phyloP scores from a whole-genome alignment of 768 basidiomycete species.

The Mrakia gelida region DNA sequence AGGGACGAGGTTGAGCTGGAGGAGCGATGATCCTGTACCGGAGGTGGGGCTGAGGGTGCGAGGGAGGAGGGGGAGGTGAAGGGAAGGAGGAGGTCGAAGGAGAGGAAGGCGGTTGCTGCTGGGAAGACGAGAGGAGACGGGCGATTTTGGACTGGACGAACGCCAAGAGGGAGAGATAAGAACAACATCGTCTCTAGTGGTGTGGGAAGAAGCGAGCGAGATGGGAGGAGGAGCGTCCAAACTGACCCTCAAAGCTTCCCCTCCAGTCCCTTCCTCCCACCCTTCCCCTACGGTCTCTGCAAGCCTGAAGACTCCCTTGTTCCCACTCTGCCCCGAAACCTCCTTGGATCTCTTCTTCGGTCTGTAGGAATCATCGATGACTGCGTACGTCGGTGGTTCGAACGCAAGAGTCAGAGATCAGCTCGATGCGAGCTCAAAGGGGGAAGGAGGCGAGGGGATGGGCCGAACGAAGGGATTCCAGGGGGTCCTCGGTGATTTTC shows the following conservation, averaged over 20 bases:
- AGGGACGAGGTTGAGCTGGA: constrained; percentile 5
- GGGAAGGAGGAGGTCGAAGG: background rate
- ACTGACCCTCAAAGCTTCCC: constrained; percentile 41
- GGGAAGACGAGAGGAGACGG: constrained; percentile 10
- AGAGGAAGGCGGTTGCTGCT: background rate
- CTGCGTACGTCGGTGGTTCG: constrained; percentile 26
- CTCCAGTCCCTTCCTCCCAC: constrained; percentile 43
- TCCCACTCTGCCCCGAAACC: constrained; percentile 15
- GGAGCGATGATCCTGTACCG: constrained; percentile 13
- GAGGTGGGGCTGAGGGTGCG: constrained; percentile 1
- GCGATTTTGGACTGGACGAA: constrained; percentile 26
- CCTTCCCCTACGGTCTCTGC: constrained; percentile 44
- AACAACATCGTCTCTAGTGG: too few species aligned
- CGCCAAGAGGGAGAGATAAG: background rate
- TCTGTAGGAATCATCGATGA: constrained; percentile 41
- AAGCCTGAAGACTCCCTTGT: constrained; percentile 42
- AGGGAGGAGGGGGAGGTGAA: background rate
- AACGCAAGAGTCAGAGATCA: background rate
- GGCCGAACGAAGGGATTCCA: constrained; percentile 42
- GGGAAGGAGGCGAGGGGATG: background rate
- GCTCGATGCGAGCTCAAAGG: background rate
- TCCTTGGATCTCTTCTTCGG: constrained; percentile 36
- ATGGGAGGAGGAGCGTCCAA: background rate
- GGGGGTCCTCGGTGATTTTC: constrained; percentile 44
- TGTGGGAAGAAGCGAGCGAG: background rate